phyloP scores from a whole-genome alignment of 2,329 filamentous ascomycete genomes.

The Penicillium vulpinum region DNA sequence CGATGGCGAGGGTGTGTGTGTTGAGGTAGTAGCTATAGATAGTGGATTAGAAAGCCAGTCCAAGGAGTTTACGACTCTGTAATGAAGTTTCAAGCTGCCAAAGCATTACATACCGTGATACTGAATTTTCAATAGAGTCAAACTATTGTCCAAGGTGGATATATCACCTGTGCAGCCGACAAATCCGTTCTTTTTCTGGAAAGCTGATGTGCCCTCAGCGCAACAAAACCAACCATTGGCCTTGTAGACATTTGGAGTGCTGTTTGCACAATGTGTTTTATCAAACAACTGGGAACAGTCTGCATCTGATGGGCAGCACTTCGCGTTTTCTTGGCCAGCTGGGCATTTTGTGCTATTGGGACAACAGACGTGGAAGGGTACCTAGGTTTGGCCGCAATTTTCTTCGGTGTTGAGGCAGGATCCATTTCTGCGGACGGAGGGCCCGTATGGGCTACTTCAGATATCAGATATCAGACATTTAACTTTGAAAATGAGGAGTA shows the following conservation, averaged over 20 bases:
- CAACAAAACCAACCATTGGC: slow-evolving; percentile 28
- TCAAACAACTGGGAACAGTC: slow-evolving; percentile 17
- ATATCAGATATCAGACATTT: slow-evolving; percentile 1
- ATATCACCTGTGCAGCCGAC: slow-evolving; percentile 18
- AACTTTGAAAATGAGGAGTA: too few species aligned
- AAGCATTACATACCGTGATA: slow-evolving; percentile 2
- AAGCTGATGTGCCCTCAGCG: slow-evolving; percentile 11
- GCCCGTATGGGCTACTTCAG: slow-evolving; percentile 5
- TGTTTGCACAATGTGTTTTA: slow-evolving; percentile 23
- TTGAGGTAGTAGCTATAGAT: background rate
- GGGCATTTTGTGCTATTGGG: slow-evolving; percentile 18
- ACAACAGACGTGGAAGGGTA: slow-evolving; percentile 20
- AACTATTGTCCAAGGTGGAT: background rate
- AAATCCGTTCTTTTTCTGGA: slow-evolving; percentile 5
- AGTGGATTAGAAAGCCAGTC: background rate
- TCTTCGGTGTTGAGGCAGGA: slow-evolving; percentile 18
- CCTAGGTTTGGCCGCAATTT: slow-evolving; percentile 24
- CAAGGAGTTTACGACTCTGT: background rate
- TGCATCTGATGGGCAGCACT: slow-evolving; percentile 19
- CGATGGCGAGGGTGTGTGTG: background rate
- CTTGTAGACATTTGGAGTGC: slow-evolving; percentile 23
- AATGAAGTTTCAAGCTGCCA: background rate
- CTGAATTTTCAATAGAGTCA: background rate
- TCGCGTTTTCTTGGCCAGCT: slow-evolving; percentile 11
- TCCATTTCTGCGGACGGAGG: slow-evolving; percentile 20